Conservation (phyloP, 2,329 filamentous ascomycete species). For the Talaromyces islandicus region DNA sequence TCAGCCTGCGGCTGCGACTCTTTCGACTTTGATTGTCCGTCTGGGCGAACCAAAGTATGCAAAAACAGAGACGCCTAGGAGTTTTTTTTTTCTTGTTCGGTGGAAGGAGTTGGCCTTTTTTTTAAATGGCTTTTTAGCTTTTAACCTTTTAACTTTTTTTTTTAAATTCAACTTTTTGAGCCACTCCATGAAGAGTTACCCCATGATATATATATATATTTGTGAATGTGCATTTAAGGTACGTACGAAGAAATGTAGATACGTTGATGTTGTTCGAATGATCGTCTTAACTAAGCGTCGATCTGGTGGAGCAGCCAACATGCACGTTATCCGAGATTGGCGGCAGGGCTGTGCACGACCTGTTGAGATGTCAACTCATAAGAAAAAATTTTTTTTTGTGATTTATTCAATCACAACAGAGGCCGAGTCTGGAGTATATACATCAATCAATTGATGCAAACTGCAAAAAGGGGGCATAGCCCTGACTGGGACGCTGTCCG, state of each 20-base stretch:
- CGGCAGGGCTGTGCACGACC: conserved; percentile 2
- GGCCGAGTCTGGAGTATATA: neutral
- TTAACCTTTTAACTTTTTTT: neutral
- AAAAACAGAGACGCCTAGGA: conserved; percentile 9
- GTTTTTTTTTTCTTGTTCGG: conserved; percentile 4
- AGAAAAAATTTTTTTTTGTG: too few species aligned
- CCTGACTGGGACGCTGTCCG: neutral
- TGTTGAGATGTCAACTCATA: too few species aligned
- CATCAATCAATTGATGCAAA: neutral
- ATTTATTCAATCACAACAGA: neutral
- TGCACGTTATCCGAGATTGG: neutral
- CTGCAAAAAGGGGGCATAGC: neutral
- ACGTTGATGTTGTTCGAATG: neutral
- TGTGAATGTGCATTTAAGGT: neutral
- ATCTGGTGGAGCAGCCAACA: neutral
- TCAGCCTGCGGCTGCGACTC: conserved; percentile 14
- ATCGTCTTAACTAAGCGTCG: neutral
- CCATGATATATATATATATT: neutral
- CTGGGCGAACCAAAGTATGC: conserved; percentile 5
- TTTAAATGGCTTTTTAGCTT: conserved; percentile 4
- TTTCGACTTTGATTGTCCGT: neutral
- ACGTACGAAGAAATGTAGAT: neutral
- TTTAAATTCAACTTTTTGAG: neutral
- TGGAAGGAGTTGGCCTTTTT: conserved; percentile 9
- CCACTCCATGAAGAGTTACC: conserved; percentile 8